Conservation (phyloP, 352 stramenopile genomes). For the Pythium scleroteichum region DNA sequence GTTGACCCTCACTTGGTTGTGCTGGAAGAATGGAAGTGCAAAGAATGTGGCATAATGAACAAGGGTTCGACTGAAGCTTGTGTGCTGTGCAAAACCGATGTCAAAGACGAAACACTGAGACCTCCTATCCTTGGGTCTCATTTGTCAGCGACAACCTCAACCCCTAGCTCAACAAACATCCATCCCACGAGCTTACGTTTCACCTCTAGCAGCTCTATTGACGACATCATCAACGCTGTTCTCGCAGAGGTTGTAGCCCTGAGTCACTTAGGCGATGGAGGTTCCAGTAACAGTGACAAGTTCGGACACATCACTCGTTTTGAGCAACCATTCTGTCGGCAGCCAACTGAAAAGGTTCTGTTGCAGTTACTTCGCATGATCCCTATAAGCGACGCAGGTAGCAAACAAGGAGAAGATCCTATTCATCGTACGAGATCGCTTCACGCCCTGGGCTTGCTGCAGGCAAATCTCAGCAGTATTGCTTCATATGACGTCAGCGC, state of each 20-base stretch:
- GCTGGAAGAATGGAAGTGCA: constrained; percentile 73
- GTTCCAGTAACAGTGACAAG: background rate
- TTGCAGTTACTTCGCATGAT: constrained; percentile 53
- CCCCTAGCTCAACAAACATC: background rate
- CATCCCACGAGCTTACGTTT: background rate
- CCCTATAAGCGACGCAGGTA: too few species aligned
- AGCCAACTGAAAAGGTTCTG: constrained; percentile 63
- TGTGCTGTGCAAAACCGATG: constrained; percentile 36
- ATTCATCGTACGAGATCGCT: constrained; percentile 7
- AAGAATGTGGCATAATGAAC: constrained; percentile 68
- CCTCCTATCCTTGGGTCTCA: too few species aligned
- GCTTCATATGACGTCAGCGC: constrained; percentile 49
- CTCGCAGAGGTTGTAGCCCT: constrained; percentile 28
- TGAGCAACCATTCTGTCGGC: constrained; percentile 76
- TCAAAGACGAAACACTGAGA: background rate
- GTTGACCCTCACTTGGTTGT: constrained; percentile 70
- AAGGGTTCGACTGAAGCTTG: constrained; percentile 57
- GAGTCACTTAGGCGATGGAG: constrained; percentile 13
- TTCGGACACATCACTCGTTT: constrained; percentile 38
- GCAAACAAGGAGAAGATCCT: background rate
- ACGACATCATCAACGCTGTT: constrained; percentile 25
- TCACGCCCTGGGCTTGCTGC: constrained; percentile 46
- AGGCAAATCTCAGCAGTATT: constrained; percentile 69
- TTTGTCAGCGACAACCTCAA: background rate
- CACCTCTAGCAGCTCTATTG: background rate